These are phyloP conservation scores for Penicillium robsamsonii DNA, from an alignment of 495 filamentous ascomycete genomes.

Conservation along the genomic window DNA sequence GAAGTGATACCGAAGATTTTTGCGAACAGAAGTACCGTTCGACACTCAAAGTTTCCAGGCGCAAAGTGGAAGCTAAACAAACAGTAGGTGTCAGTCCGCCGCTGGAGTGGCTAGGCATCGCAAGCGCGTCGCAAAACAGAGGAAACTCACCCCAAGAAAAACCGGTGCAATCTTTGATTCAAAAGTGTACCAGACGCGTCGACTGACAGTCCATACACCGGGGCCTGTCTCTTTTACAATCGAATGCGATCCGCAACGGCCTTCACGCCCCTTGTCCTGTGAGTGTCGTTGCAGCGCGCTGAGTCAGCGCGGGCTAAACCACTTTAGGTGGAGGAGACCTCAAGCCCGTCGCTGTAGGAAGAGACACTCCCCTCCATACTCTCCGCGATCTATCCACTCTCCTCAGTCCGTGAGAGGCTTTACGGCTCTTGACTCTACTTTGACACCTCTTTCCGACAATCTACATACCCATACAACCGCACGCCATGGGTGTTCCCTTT, in stretches of 20 bases:
- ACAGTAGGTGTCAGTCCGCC: conserved; percentile 22
- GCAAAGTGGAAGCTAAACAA: conserved; percentile 22
- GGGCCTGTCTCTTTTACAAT: conserved; percentile 30
- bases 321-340: conserved; percentile 33
- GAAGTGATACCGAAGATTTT: not conserved
- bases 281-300: conserved; percentile 45
- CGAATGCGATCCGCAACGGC: conserved; percentile 38
- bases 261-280: conserved; percentile 36
- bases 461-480: conserved; percentile 3
- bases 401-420: conserved; percentile 12
- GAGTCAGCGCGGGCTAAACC: conserved; percentile 46
- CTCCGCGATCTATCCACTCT: conserved; percentile 17
- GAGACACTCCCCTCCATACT: conserved; percentile 26
- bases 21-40: not conserved
- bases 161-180: conserved; percentile 11
- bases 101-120: conserved; percentile 16
- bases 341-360: conserved; percentile 15
- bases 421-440: conserved; percentile 4
- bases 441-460: not conserved
- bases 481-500: conserved; percentile 90
- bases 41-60: conserved; percentile 12
- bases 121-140: conserved; percentile 25
- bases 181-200: conserved; percentile 37
- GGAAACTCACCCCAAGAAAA: conserved; percentile 27
- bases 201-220: conserved; percentile 31